Conservation (phyloP, 23 red algal genomes). For the Gracilaria domingensis region DNA sequence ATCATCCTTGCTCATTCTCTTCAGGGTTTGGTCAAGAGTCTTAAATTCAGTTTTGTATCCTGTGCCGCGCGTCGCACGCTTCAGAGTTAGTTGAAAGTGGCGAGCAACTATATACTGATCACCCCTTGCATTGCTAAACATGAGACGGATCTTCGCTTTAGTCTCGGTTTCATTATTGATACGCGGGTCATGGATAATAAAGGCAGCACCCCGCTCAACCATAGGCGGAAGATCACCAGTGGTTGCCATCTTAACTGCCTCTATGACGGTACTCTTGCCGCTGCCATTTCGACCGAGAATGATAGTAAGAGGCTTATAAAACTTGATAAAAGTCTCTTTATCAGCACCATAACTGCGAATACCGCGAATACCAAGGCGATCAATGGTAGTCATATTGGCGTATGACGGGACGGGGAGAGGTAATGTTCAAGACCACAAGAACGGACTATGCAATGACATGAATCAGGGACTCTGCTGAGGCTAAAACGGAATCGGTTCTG, state of each 20-base stretch:
- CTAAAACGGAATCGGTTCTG: neutral
- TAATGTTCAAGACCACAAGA: neutral
- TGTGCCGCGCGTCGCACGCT: conserved; percentile 13
- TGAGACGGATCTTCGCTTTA: conserved; percentile 95
- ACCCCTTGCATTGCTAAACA: conserved; percentile 84
- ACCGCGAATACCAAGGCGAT: conserved; percentile 89
- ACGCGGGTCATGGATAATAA: conserved; percentile 96
- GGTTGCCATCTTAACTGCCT: conserved; percentile 94
- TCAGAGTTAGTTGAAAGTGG: conserved; percentile 85
- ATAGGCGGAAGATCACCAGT: conserved; percentile 97
- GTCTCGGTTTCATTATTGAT: conserved; percentile 87
- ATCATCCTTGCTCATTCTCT: conserved; percentile 38
- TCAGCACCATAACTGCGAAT: conserved; percentile 90
- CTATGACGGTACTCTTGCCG: conserved; percentile 98
- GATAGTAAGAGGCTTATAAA: conserved; percentile 95
- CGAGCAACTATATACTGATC: conserved; percentile 86
- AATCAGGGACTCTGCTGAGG: neutral
- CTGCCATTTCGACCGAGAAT: conserved; percentile 96
- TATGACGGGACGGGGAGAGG: neutral
- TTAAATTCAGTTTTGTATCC: conserved; percentile 87
- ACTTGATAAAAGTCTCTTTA: conserved; percentile 86
- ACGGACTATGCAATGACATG: neutral
- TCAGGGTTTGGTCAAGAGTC: conserved; percentile 79
- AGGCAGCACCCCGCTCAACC: conserved; percentile 91
- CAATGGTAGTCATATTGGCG: conserved; percentile 80